Evolutionary conservation across 2,329 filamentous ascomycete genomes (phyloP).

Genomic region (Coniochaeta hoffmannii): DNA sequence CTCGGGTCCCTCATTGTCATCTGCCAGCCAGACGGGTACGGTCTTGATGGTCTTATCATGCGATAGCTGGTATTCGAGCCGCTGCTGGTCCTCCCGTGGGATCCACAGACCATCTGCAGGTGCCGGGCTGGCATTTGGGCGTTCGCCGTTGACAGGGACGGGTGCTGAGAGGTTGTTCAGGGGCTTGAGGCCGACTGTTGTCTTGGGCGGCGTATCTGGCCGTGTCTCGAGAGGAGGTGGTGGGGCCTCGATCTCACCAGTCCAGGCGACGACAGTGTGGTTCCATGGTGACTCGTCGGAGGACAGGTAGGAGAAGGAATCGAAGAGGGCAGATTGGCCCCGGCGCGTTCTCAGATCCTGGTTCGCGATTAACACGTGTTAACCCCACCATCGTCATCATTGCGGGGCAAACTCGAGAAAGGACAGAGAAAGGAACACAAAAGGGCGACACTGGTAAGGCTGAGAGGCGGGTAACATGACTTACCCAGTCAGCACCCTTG

Average conservation of each 20-base stretch:
- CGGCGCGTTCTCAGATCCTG: constrained; percentile 70
- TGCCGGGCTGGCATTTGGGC: constrained; percentile 48
- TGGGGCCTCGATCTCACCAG: constrained; percentile 72
- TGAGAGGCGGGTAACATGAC: constrained; percentile 16
- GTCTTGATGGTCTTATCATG: constrained; percentile 71
- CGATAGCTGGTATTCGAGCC: constrained; percentile 66
- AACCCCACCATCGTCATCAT: constrained; percentile 5
- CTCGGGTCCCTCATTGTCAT: constrained; percentile 59
- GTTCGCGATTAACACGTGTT: constrained; percentile 10
- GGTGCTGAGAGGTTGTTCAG: constrained; percentile 73
- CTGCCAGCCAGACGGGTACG: constrained; percentile 81
- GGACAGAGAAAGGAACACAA: neutral
- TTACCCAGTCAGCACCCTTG: constrained; percentile 54
- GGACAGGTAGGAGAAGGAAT: constrained; percentile 81
- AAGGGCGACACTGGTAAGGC: neutral
- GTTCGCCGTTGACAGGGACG: constrained; percentile 60
- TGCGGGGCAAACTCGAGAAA: constrained; percentile 7
- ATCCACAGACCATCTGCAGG: constrained; percentile 64
- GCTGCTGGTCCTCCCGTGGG: constrained; percentile 59
- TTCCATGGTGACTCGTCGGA: constrained; percentile 82
- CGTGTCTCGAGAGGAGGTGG: constrained; percentile 36
- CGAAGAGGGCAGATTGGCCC: constrained; percentile 86
- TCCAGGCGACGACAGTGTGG: constrained; percentile 91
- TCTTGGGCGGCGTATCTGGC: constrained; percentile 39
- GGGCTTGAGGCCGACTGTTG: constrained; percentile 43